These are phyloP conservation scores for Podila verticillata DNA, from an alignment of 192 early-diverging fungal genomes.

Conservation along the genomic window DNA sequence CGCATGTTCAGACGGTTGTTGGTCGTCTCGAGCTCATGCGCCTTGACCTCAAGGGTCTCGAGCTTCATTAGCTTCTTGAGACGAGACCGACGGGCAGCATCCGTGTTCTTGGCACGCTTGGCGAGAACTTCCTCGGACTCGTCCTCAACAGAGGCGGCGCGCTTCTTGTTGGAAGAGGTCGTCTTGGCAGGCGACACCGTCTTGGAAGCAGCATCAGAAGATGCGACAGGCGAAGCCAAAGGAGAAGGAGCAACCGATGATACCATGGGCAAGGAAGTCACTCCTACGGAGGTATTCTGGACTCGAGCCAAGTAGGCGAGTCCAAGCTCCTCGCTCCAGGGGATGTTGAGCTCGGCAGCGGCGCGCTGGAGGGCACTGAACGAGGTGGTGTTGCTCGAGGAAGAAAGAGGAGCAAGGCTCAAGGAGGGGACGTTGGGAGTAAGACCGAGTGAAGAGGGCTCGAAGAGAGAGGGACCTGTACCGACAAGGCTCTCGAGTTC, in stretches of 20 bases:
- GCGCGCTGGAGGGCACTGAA: slow-evolving; percentile 14
- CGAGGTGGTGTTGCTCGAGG: slow-evolving; percentile 2
- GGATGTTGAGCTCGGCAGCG: slow-evolving; percentile 26
- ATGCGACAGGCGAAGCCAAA: neutral
- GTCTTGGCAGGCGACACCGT: neutral
- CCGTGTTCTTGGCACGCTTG: slow-evolving; percentile 65
- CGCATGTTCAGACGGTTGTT: slow-evolving; percentile 62
- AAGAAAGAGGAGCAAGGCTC: neutral
- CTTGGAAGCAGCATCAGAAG: neutral
- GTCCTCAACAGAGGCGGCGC: slow-evolving; percentile 4
- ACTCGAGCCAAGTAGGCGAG: slow-evolving; percentile 6
- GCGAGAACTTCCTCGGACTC: slow-evolving; percentile 28
- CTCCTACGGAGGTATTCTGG: neutral
- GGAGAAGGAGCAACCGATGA: neutral
- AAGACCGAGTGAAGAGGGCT: neutral
- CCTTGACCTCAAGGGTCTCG: slow-evolving; percentile 62
- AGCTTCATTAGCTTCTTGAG: slow-evolving; percentile 61
- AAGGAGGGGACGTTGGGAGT: neutral
- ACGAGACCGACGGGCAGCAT: slow-evolving; percentile 71
- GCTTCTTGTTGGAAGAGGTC: slow-evolving; percentile 8
- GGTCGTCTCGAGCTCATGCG: slow-evolving; percentile 59
- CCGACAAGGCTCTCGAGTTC: neutral
- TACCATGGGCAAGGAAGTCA: neutral
- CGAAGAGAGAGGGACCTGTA: slow-evolving; percentile 9
- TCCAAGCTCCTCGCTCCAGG: slow-evolving; percentile 23